A percentile compares a stretch with the other conserved stretches of the same genome.
phyloP scores from a whole-genome alignment of 768 basidiomycete genomes.

The Boletus insuetus region DNA sequence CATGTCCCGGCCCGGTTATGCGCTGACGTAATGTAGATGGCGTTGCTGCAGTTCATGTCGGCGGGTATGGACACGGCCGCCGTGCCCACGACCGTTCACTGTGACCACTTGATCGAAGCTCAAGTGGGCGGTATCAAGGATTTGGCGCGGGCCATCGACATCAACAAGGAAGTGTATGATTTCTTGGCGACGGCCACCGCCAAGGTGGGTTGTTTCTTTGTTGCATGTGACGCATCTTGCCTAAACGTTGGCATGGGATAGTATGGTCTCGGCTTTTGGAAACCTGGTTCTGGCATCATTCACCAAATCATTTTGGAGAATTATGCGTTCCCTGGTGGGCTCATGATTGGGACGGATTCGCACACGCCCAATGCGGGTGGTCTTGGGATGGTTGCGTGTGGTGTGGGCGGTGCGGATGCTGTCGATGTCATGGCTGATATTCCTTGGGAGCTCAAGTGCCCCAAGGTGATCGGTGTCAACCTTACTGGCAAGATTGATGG shows the following conservation, averaged over 20 bases:
- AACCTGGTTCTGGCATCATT: conserved; percentile 98
- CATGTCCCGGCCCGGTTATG: conserved; percentile 13
- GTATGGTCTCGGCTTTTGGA: conserved; percentile 99
- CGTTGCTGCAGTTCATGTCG: conserved; percentile 99
- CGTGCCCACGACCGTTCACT: conserved; percentile 98
- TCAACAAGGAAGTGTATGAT: conserved; percentile 99
- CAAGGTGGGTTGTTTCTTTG: conserved; percentile 50
- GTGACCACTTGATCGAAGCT: conserved; percentile 98
- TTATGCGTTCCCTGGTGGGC: conserved; percentile 98
- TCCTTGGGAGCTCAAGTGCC: conserved; percentile 99
- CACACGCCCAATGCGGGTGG: conserved; percentile 99
- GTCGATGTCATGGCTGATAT: conserved; percentile 98
- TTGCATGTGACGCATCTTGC: neutral
- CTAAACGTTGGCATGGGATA: conserved; percentile 26
- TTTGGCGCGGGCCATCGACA: conserved; percentile 84
- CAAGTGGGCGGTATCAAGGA: conserved; percentile 93
- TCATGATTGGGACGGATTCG: conserved; percentile 99
- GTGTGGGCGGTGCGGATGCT: conserved; percentile 98
- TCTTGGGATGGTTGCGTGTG: conserved; percentile 98
- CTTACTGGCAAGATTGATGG: conserved; percentile 92
- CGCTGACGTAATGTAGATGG: conserved; percentile 70
- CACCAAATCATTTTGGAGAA: conserved; percentile 99
- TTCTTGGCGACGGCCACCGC: conserved; percentile 97
- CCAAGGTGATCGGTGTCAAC: conserved; percentile 98
- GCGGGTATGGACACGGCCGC: conserved; percentile 98